Evolutionary conservation across 176 grass and related monocot species (phyloP).

Genomic region (Eragrostis curvula): DNA sequence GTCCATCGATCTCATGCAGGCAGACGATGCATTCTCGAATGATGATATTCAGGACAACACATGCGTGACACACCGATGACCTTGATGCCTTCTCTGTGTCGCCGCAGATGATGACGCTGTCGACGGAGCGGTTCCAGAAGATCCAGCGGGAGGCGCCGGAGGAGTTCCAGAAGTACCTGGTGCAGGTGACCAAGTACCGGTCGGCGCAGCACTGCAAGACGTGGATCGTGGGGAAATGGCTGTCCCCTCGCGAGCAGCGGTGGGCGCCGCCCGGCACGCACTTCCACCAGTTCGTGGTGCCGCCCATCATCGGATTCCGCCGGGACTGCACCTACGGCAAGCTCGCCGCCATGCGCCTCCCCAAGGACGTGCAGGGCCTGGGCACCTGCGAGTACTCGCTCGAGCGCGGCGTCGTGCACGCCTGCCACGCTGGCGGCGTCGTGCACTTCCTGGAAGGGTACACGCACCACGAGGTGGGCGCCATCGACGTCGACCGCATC

Average conservation of each 20-base stretch:
- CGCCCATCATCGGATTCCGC: conserved; percentile 76
- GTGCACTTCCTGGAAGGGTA: conserved; percentile 87
- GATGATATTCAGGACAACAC: neutral
- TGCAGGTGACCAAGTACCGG: conserved; percentile 76
- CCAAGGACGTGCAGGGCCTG: conserved; percentile 65
- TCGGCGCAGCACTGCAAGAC: conserved; percentile 62
- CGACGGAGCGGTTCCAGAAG: conserved; percentile 57
- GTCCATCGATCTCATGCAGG: too few relatives aligned
- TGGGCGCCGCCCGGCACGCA: conserved; percentile 88
- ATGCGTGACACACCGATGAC: neutral
- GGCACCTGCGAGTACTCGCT: conserved; percentile 88
- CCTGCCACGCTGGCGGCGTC: conserved; percentile 83
- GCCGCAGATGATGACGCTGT: conserved; percentile 66
- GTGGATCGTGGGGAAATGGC: conserved; percentile 97
- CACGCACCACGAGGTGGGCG: conserved; percentile 84
- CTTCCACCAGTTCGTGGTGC: conserved; percentile 99
- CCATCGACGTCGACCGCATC: conserved; percentile 85
- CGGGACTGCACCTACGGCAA: conserved; percentile 96
- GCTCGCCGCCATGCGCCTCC: conserved; percentile 87
- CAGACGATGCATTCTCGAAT: neutral
- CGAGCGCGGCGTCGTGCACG: conserved; percentile 76
- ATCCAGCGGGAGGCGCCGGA: conserved; percentile 61
- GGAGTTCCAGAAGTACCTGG: conserved; percentile 61
- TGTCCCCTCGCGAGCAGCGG: conserved; percentile 70
- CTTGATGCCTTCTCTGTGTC: too few relatives aligned